These are phyloP conservation scores for Castanospermum australe DNA, from an alignment of 306 rosid genomes.

Conservation along the genomic window DNA sequence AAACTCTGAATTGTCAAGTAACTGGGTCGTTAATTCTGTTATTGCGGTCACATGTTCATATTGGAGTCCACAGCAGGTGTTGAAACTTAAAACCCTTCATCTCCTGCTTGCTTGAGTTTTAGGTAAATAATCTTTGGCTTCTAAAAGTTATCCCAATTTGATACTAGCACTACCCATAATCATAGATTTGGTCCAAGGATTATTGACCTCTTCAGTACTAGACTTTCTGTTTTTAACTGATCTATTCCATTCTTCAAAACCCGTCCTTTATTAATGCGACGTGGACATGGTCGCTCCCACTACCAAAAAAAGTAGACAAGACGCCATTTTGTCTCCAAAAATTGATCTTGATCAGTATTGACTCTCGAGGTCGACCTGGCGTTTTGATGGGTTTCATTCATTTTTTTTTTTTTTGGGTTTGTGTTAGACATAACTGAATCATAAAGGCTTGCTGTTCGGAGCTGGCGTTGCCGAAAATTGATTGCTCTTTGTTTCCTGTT, in stretches of 20 bases:
- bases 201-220: background rate
- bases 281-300: background rate
- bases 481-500: background rate
- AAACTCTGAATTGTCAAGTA: background rate
- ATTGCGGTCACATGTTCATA: constrained; percentile 20
- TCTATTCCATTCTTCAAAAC: background rate
- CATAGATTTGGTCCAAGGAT: background rate
- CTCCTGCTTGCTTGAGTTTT: background rate
- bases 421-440: background rate
- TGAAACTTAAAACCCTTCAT: constrained; percentile 6
- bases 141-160: constrained; percentile 21
- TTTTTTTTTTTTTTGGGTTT: constrained; percentile 19
- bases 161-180: background rate
- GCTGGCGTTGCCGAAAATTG: background rate
- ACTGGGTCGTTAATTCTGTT: constrained; percentile 52
- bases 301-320: background rate
- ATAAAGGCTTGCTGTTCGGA: constrained; percentile 20
- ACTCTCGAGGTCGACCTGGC: background rate
- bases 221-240: background rate
- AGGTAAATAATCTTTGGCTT: too few species aligned
- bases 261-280: background rate
- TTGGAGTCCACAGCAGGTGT: constrained; percentile 23
- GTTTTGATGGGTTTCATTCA: background rate
- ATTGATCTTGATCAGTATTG: background rate
- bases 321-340: background rate